These are phyloP conservation scores for Vigna trinervia DNA, from an alignment of 306 rosid species.

Conservation along the genomic window DNA sequence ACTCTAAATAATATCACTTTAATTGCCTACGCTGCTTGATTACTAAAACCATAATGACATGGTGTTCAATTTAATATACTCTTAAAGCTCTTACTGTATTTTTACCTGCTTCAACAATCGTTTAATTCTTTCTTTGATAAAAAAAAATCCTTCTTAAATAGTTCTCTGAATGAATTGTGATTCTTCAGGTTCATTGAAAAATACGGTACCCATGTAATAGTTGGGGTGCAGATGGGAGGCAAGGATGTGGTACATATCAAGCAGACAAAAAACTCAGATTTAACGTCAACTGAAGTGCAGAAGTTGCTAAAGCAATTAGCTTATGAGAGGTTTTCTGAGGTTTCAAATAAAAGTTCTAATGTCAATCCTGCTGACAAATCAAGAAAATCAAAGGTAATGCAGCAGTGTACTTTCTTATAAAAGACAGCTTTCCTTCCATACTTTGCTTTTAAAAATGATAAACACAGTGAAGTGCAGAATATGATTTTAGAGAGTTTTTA, in stretches of 20 bases:
- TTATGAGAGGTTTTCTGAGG: slow-evolving; percentile 69
- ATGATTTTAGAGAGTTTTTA: background rate
- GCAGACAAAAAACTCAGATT: slow-evolving; percentile 69
- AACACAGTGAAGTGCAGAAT: background rate
- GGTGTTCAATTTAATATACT: background rate
- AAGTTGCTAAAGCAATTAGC: slow-evolving; percentile 75
- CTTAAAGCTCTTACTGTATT: background rate
- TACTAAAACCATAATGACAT: background rate
- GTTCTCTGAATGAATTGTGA: slow-evolving; percentile 40
- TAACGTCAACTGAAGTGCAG: slow-evolving; percentile 70
- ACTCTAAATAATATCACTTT: background rate
- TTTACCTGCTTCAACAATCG: slow-evolving; percentile 18
- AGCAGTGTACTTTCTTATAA: slow-evolving; percentile 2
- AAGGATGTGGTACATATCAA: slow-evolving; percentile 80
- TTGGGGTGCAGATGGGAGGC: slow-evolving; percentile 98
- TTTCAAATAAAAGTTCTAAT: slow-evolving; percentile 47
- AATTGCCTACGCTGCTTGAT: background rate
- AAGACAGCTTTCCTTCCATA: background rate
- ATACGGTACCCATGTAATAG: slow-evolving; percentile 88
- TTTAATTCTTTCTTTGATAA: background rate
- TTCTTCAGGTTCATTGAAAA: slow-evolving; percentile 86
- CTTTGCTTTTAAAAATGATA: slow-evolving; percentile 3
- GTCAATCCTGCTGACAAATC: slow-evolving; percentile 48
- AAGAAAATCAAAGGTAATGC: slow-evolving; percentile 59
- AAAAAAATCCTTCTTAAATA: background rate